phyloP scores from a whole-genome alignment of 2,329 filamentous ascomycete species.

The Purpureocillium lavendulum region DNA sequence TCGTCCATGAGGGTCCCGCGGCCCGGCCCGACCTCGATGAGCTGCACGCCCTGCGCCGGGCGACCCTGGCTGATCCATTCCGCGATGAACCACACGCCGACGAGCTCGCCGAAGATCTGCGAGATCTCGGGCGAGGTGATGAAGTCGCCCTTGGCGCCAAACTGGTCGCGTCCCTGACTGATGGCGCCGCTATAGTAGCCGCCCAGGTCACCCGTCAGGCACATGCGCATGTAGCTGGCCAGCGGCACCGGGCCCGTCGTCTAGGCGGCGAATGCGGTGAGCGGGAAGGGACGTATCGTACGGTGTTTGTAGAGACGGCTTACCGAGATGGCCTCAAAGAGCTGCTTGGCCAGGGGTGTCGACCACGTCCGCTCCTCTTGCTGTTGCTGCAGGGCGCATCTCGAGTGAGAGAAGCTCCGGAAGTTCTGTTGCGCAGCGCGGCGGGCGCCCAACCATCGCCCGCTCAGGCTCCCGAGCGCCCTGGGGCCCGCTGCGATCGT shows the following conservation, averaged over 20 bases:
- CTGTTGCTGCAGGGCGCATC: too few species aligned
- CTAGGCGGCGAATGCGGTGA: slow-evolving; percentile 14
- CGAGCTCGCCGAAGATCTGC: slow-evolving; percentile 89
- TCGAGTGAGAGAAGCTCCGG: too few species aligned
- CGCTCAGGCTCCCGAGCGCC: background rate
- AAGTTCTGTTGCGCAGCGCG: too few species aligned
- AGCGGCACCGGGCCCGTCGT: slow-evolving; percentile 84
- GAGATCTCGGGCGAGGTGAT: slow-evolving; percentile 97
- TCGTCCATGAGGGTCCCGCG: slow-evolving; percentile 96
- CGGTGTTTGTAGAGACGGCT: background rate
- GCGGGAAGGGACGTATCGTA: background rate
- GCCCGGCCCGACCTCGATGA: slow-evolving; percentile 91
- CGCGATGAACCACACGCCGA: slow-evolving; percentile 90
- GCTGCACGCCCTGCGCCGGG: slow-evolving; percentile 64
- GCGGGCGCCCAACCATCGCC: background rate
- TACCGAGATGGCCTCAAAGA: slow-evolving; percentile 82
- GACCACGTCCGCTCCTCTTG: slow-evolving; percentile 65
- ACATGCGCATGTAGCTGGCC: slow-evolving; percentile 97
- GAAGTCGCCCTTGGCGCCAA: slow-evolving; percentile 90
- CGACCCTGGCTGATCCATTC: slow-evolving; percentile 93
- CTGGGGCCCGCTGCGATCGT: background rate
- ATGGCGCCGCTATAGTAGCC: slow-evolving; percentile 86
- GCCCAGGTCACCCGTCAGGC: slow-evolving; percentile 79
- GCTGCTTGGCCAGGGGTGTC: slow-evolving; percentile 80
- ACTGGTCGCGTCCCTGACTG: slow-evolving; percentile 67